Evolutionary conservation across 2,329 filamentous ascomycete species (phyloP).

Genomic region (Fusarium poae): DNA sequence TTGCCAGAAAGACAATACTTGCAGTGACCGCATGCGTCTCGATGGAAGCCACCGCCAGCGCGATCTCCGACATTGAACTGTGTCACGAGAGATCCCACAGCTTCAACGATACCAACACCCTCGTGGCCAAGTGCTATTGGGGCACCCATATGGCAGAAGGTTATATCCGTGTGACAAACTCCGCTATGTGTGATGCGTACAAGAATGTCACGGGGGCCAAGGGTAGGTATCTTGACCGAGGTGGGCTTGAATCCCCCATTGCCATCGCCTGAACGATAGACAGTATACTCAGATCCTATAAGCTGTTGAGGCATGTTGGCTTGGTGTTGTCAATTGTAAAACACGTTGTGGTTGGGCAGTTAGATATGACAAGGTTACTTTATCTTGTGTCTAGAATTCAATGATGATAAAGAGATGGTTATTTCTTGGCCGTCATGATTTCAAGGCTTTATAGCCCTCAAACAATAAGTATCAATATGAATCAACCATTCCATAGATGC

Average conservation of each 20-base stretch:
- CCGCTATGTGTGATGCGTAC: conserved; percentile 16
- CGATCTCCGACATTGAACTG: conserved; percentile 15
- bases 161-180: conserved; percentile 16
- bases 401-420: not conserved
- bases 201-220: conserved; percentile 7
- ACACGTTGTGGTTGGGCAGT: rapidly evolving
- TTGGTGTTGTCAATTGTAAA: not conserved
- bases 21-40: conserved; percentile 10
- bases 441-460: not conserved
- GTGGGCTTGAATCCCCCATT: not conserved
- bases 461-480: not conserved
- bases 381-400: too few relatives aligned
- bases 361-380: rapidly evolving
- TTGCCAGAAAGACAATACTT: conserved; percentile 7
- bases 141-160: conserved; percentile 2
- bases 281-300: not conserved
- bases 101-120: conserved; percentile 1
- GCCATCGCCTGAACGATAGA: conserved; percentile 8
- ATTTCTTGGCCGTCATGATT: not conserved
- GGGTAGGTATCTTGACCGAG: not conserved
- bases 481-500: too few relatives aligned
- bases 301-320: not conserved
- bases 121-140: conserved; percentile 16
- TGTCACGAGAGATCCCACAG: conserved; percentile 4
- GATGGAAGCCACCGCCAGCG: conserved; percentile 17